Evolutionary conservation across 805 yeast genomes (phyloP).

Genomic region (Zygotorulaspora sp.): DNA sequence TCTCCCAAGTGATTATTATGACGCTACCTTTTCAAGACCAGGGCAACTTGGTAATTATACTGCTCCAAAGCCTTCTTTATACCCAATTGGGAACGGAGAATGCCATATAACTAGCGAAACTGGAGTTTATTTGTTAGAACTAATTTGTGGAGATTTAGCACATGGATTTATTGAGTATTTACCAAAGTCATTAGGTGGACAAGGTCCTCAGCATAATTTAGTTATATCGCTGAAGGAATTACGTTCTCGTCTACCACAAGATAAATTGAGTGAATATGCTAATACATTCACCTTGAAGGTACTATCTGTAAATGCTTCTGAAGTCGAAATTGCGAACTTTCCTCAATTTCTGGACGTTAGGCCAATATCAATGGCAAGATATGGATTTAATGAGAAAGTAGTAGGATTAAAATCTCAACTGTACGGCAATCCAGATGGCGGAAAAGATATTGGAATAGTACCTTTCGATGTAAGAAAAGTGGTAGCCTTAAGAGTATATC

Average conservation of each 20-base stretch:
- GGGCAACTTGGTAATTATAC: slow-evolving; percentile 32
- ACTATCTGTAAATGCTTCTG: slow-evolving; percentile 58
- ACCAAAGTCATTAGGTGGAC: slow-evolving; percentile 54
- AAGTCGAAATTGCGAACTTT: slow-evolving; percentile 49
- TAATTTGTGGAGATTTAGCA: slow-evolving; percentile 52
- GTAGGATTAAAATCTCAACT: slow-evolving; percentile 30
- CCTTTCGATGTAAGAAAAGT: slow-evolving; percentile 34
- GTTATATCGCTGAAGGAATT: slow-evolving; percentile 47
- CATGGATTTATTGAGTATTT: slow-evolving; percentile 56
- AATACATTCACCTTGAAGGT: slow-evolving; percentile 43
- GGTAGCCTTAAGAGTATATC: slow-evolving; percentile 56
- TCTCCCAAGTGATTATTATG: slow-evolving; percentile 57
- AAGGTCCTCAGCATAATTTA: slow-evolving; percentile 54
- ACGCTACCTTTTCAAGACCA: slow-evolving; percentile 38
- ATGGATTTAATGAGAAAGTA: slow-evolving; percentile 23
- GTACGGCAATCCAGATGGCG: slow-evolving; percentile 27
- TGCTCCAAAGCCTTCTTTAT: slow-evolving; percentile 38
- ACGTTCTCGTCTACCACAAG: slow-evolving; percentile 33
- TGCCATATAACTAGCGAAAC: slow-evolving; percentile 48
- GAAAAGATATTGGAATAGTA: slow-evolving; percentile 29
- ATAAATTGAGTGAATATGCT: slow-evolving; percentile 29
- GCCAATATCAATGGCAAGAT: slow-evolving; percentile 26
- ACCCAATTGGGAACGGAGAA: slow-evolving; percentile 43
- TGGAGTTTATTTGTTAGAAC: slow-evolving; percentile 74
- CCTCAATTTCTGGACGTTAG: slow-evolving; percentile 20